These are phyloP conservation scores for Wickerhamiella sergipiensis DNA, from an alignment of 805 yeast genomes.

Conservation along the genomic window DNA sequence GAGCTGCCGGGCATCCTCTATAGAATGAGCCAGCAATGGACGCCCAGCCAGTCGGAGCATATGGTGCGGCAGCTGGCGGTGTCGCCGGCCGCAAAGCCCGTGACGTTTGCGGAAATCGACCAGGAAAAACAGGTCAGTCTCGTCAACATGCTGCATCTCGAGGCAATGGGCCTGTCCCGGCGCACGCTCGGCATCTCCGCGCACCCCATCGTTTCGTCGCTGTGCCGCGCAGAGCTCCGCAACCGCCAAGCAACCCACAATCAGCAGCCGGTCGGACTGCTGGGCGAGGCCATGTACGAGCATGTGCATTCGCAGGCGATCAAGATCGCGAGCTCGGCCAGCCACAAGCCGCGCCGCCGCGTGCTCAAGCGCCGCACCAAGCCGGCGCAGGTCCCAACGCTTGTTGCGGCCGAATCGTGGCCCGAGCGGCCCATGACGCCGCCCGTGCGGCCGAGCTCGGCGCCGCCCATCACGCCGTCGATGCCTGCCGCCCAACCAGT, in stretches of 20 bases:
- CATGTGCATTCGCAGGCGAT: constrained; percentile 14
- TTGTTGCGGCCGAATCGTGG: neutral
- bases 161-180: constrained; percentile 57
- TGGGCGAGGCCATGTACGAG: constrained; percentile 16
- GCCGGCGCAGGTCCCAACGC: neutral
- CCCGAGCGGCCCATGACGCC: neutral
- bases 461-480: neutral
- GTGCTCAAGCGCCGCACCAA: constrained; percentile 17
- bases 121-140: constrained; percentile 51
- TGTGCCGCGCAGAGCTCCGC: constrained; percentile 41
- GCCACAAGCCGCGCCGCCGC: constrained; percentile 20
- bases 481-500: neutral
- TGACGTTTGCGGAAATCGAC: constrained; percentile 37
- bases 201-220: constrained; percentile 41
- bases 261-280: constrained; percentile 12
- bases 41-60: constrained; percentile 24
- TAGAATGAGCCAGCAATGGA: constrained; percentile 56
- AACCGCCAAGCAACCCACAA: constrained; percentile 19
- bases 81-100: constrained; percentile 22
- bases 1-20: constrained; percentile 72
- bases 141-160: constrained; percentile 51
- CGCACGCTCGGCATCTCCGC: constrained; percentile 66
- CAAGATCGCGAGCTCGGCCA: constrained; percentile 6
- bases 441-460: neutral
- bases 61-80: neutral